Conservation (phyloP, 1,139 yeast genomes). For the Nakaseomyces kungkrabaensis region DNA sequence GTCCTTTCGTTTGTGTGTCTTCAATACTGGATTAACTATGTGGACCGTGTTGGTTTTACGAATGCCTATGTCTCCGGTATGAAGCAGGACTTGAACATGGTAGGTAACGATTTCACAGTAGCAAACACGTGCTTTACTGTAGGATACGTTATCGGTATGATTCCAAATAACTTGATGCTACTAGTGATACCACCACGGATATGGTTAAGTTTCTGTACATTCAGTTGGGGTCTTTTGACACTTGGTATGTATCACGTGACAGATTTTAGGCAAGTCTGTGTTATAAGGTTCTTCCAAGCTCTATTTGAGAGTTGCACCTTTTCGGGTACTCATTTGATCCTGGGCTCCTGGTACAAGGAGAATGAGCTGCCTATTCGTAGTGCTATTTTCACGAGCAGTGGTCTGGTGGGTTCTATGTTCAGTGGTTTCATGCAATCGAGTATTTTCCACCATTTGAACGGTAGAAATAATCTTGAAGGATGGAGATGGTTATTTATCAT, state of each 20-base stretch:
- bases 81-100: slow-evolving; percentile 42
- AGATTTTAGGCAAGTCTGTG: slow-evolving; percentile 38
- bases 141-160: slow-evolving; percentile 49
- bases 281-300: slow-evolving; percentile 45
- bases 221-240: slow-evolving; percentile 48
- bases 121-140: slow-evolving; percentile 49
- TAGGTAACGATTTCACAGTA: slow-evolving; percentile 41
- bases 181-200: slow-evolving; percentile 43
- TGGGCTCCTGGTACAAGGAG: slow-evolving; percentile 46
- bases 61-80: slow-evolving; percentile 57
- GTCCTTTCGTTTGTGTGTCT: slow-evolving; percentile 48
- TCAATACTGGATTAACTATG: slow-evolving; percentile 47
- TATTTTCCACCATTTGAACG: slow-evolving; percentile 41
- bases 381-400: slow-evolving; percentile 45
- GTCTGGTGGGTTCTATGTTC: slow-evolving; percentile 43
- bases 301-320: slow-evolving; percentile 47
- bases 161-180: slow-evolving; percentile 46
- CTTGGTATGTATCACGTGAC: slow-evolving; percentile 40
- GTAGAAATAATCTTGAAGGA: slow-evolving; percentile 41
- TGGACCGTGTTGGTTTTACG: slow-evolving; percentile 35
- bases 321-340: slow-evolving; percentile 42
- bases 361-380: slow-evolving; percentile 40
- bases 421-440: slow-evolving; percentile 57
- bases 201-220: slow-evolving; percentile 46
- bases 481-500: slow-evolving; percentile 66